Conservation (phyloP, 2,329 filamentous ascomycete species). For the Neobulgaria alba region DNA sequence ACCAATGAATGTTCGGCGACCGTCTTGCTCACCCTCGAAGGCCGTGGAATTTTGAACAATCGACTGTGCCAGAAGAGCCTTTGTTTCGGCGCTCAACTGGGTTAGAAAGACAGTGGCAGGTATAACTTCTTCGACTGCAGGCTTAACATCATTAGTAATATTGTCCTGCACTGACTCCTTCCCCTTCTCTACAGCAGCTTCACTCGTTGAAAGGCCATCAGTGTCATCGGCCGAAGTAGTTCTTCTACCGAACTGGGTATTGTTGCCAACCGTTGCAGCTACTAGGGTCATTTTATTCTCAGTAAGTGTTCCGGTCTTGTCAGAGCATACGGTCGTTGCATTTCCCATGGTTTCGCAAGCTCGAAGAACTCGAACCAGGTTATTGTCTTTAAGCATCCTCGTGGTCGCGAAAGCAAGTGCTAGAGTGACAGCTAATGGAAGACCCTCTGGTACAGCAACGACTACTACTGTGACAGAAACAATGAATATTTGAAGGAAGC, state of each 20-base stretch:
- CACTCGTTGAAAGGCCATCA: constrained; percentile 24
- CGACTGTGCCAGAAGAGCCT: constrained; percentile 47
- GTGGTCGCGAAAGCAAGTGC: constrained; percentile 60
- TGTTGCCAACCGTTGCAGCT: constrained; percentile 57
- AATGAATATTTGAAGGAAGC: constrained; percentile 55
- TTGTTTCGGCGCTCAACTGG: constrained; percentile 20
- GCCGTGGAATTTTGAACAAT: constrained; percentile 62
- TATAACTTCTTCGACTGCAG: constrained; percentile 24
- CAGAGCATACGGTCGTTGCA: constrained; percentile 68
- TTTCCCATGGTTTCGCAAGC: constrained; percentile 68
- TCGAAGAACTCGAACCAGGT: constrained; percentile 55
- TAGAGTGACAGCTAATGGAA: constrained; percentile 59
- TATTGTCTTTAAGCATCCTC: constrained; percentile 61
- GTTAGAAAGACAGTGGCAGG: too few species aligned
- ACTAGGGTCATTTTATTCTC: constrained; percentile 73
- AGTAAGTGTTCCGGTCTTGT: constrained; percentile 71
- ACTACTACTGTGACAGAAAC: constrained; percentile 59
- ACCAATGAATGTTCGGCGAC: constrained; percentile 54
- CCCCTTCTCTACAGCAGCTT: constrained; percentile 9
- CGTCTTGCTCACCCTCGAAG: constrained; percentile 56
- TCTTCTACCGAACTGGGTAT: constrained; percentile 45
- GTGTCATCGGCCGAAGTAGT: too few species aligned
- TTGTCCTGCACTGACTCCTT: constrained; percentile 17
- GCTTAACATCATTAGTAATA: constrained; percentile 23
- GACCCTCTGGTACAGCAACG: constrained; percentile 57